These are phyloP conservation scores for Aspergillus oerlinghausenensis DNA, from an alignment of 2,329 filamentous ascomycete genomes.

Conservation along the genomic window DNA sequence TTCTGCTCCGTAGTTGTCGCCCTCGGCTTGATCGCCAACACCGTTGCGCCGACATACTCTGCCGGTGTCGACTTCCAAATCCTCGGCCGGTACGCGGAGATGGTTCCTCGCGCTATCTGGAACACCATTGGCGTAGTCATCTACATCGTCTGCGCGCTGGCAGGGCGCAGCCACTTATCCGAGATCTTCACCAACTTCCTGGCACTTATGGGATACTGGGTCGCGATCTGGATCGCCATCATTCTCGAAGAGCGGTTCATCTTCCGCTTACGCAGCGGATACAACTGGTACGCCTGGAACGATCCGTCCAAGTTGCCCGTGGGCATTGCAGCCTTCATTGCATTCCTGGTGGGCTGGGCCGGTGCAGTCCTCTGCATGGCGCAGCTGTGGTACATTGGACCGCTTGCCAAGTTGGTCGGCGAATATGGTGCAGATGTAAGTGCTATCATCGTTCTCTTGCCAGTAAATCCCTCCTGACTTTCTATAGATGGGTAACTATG, in stretches of 20 bases:
- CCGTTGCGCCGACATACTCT: conserved; percentile 61
- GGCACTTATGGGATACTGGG: conserved; percentile 67
- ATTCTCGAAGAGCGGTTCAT: conserved; percentile 56
- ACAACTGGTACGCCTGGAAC: conserved; percentile 60
- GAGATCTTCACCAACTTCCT: conserved; percentile 66
- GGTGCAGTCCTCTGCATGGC: conserved; percentile 64
- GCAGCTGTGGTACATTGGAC: conserved; percentile 66
- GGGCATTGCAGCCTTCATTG: conserved; percentile 56
- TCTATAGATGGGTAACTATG: conserved; percentile 52
- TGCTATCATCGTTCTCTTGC: conserved; percentile 7
- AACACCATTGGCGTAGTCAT: conserved; percentile 59
- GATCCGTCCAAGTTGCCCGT: conserved; percentile 55
- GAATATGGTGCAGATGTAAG: conserved; percentile 55
- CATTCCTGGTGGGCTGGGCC: conserved; percentile 62
- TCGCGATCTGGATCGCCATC: conserved; percentile 61
- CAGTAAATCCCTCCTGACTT: conserved; percentile 9
- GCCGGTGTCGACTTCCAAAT: conserved; percentile 65
- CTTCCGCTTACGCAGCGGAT: conserved; percentile 51
- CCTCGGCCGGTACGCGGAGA: conserved; percentile 54
- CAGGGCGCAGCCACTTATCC: conserved; percentile 56
- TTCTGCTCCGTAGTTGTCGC: conserved; percentile 64
- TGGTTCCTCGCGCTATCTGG: conserved; percentile 61
- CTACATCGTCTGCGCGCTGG: conserved; percentile 61
- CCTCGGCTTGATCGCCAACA: conserved; percentile 62
- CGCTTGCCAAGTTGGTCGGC: conserved; percentile 54